These are phyloP conservation scores for Rossbeevera mucosa DNA, from an alignment of 768 basidiomycete genomes.

Conservation along the genomic window DNA sequence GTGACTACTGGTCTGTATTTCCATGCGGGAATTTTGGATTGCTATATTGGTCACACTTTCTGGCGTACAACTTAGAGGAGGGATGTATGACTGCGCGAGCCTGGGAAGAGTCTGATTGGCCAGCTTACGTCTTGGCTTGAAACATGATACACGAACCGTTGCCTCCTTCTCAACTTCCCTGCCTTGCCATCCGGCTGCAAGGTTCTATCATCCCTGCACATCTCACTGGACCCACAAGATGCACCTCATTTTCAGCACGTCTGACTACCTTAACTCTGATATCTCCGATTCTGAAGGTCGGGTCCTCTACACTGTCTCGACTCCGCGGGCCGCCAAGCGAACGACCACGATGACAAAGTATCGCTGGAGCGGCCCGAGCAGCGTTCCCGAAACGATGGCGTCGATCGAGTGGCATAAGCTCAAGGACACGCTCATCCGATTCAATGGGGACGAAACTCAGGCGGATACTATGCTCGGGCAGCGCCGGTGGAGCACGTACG, in stretches of 20 bases:
- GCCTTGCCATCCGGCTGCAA: not conserved
- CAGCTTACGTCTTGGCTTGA: conserved; percentile 12
- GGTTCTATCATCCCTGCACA: not conserved
- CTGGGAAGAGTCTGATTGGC: not conserved
- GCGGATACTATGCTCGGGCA: conserved; percentile 21
- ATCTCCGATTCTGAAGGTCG: conserved; percentile 18
- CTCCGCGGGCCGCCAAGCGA: conserved; percentile 11
- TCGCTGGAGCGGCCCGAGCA: conserved; percentile 17
- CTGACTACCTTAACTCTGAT: conserved; percentile 17
- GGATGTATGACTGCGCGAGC: not conserved
- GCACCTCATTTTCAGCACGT: conserved; percentile 20
- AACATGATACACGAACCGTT: conserved; percentile 4
- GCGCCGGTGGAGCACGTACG: conserved; percentile 23
- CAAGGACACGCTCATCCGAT: conserved; percentile 26
- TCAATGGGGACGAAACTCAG: conserved; percentile 27
- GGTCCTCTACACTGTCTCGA: conserved; percentile 20
- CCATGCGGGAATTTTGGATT: too few relatives aligned
- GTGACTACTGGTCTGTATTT: too few relatives aligned
- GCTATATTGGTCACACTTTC: too few relatives aligned
- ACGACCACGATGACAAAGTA: conserved; percentile 24
- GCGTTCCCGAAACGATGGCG: conserved; percentile 28
- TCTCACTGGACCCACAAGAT: conserved; percentile 2
- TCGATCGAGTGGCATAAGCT: conserved; percentile 32
- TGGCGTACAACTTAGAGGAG: not conserved
- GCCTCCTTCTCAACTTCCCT: conserved; percentile 3